These are phyloP conservation scores for Haplosporangium sp. DNA, from an alignment of 371 early-diverging fungal genomes.

Conservation along the genomic window DNA sequence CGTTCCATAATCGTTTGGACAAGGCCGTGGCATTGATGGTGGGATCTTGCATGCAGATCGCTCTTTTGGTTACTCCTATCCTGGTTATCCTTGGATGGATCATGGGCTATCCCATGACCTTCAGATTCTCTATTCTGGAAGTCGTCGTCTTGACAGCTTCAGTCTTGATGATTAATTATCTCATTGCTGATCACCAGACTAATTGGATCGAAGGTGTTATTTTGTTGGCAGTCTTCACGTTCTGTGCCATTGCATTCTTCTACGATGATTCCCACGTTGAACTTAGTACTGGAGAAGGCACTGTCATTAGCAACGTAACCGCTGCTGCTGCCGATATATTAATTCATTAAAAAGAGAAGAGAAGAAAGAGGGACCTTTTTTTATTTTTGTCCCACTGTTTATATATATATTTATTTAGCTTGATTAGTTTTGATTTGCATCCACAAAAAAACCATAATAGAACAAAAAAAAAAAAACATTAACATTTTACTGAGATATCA, in stretches of 20 bases:
- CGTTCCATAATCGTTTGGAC: slow-evolving; percentile 26
- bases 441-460: background rate
- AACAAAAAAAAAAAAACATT: background rate
- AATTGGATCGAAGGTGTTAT: slow-evolving; percentile 42
- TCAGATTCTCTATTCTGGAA: slow-evolving; percentile 83
- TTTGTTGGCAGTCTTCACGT: slow-evolving; percentile 28
- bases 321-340: background rate
- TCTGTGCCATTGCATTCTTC: slow-evolving; percentile 44
- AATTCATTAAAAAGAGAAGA: background rate
- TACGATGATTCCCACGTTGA: slow-evolving; percentile 21
- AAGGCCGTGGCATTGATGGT: slow-evolving; percentile 42
- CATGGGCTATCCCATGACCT: slow-evolving; percentile 75
- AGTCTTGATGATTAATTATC: slow-evolving; percentile 82
- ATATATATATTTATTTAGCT: background rate
- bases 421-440: background rate
- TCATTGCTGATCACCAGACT: slow-evolving; percentile 59
- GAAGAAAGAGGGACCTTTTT: no score
- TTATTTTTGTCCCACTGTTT: background rate
- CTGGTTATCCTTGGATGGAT: slow-evolving; percentile 90
- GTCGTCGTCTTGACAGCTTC: slow-evolving; percentile 81
- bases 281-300: background rate
- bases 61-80: slow-evolving; percentile 86
- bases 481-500: no score
- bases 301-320: background rate
- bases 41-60: slow-evolving; percentile 73